Base-by-base conservation (phyloP, 2,329 filamentous ascomycete genomes). In the Colletotrichum navitas region DNA sequence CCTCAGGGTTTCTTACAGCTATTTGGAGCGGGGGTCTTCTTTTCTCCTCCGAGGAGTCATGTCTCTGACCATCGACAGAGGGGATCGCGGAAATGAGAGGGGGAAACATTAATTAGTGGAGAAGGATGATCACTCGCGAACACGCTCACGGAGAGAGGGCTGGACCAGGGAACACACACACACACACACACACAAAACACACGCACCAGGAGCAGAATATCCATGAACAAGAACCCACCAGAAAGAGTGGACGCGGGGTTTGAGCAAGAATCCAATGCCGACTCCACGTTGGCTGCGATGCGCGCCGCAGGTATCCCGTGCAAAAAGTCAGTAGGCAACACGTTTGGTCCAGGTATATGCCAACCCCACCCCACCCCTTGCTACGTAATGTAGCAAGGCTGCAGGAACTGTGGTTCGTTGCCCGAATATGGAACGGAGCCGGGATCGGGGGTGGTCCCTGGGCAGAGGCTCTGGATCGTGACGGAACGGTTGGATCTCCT, bases 341-440 rank as follows among this genome's bases (percentile, higher is more conserved):
- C 29, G 21, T 18, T 18, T 43, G 16, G 41, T 43, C 3, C 12
- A 11, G 36, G 14, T 11, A 5, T 41, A 36, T 11, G 34, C 6
- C 34, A 6, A 34, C 8, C 6, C 34, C 34, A 34, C 34, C 34
- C 34, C 1, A 34, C 34, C 34, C 34, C 34, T 34, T 34, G 12
- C 39, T 5, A 43, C 6, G 41, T 43, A 65, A 21, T 29, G 65
- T 60, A 63, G 64, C 68, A 71, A 65, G 68, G 68, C 65, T 71
- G 68, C 68, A 71, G 68, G 65, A 71, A 71, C 59, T 68, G 68
- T 68, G 68, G 68, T 55, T 21, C 68, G 47, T 68, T 71, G 29
- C 65, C 68, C 59, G 51, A 24, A 68, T 43, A 7, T 0, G 49
- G 65, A 12, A 63, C 64, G 41, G 68, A 60, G 59, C 29, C 32